Evolutionary conservation across 805 yeast genomes (phyloP).

Genomic region (Allodekkera sacchari): DNA sequence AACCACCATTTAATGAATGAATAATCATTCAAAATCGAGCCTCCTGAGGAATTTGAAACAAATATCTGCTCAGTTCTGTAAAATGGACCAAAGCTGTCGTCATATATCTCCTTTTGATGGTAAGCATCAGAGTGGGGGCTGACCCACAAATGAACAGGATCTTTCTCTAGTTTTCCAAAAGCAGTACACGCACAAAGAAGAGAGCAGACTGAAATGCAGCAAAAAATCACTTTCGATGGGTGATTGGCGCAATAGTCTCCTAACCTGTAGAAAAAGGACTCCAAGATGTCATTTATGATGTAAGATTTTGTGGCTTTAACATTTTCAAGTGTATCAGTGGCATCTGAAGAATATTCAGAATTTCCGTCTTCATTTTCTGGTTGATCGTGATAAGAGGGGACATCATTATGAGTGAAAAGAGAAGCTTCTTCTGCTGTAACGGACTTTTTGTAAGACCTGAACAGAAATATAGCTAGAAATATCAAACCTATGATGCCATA

Average conservation of each 20-base stretch:
- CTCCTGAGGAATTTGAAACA: constrained; percentile 59
- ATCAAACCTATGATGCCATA: too few relatives aligned
- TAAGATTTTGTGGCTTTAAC: constrained; percentile 30
- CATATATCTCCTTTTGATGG: constrained; percentile 60
- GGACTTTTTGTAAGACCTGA: not conserved
- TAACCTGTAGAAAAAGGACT: constrained; percentile 36
- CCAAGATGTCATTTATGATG: constrained; percentile 38
- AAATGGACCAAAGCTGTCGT: constrained; percentile 82
- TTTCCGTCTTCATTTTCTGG: too few relatives aligned
- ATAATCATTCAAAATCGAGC: constrained; percentile 53
- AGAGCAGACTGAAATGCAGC: constrained; percentile 32
- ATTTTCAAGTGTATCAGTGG: constrained; percentile 7
- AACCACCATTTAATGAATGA: constrained; percentile 83
- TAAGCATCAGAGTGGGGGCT: constrained; percentile 66
- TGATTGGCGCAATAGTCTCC: constrained; percentile 54
- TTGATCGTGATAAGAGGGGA: constrained; percentile 1
- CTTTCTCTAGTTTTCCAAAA: constrained; percentile 53
- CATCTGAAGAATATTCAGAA: not conserved
- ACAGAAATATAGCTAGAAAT: constrained; percentile 1
- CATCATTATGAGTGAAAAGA: constrained; percentile 8
- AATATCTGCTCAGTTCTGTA: constrained; percentile 82
- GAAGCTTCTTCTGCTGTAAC: not conserved
- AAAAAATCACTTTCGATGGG: constrained; percentile 47
- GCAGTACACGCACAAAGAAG: constrained; percentile 44
- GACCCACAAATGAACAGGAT: constrained; percentile 88